Evolutionary conservation across 345 rosid genomes (phyloP), one percentile per base, ranked within the genome.

Genomic region (Euphorbia tirucalli): DNA sequence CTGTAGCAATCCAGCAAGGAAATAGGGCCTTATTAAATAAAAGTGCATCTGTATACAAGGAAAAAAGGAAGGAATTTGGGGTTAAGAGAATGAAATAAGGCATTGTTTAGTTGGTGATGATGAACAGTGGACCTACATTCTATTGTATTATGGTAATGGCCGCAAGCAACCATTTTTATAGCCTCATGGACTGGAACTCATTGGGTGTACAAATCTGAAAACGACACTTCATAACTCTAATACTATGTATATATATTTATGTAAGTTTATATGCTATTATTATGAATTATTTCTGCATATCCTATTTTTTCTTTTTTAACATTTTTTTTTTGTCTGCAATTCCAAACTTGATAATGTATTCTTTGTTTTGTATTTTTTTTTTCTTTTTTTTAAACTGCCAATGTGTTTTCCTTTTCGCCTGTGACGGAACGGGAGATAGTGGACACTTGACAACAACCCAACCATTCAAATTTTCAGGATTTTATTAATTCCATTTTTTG

Each of bases 71-170:
- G n/a, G n/a, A n/a, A n/a, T n/a, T n/a, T n/a, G n/a, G n/a, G n/a
- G n/a, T n/a, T n/a, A n/a, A n/a, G n/a, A n/a, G n/a, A n/a, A n/a
- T n/a, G n/a, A n/a, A n/a, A n/a, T n/a, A n/a, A n/a, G n/a, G n/a
- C n/a, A n/a, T n/a, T n/a, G 19, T 39, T 16, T 18, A 0, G 59
- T n/a, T 55, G 8, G 14, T 41, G 70, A 1, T 22, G 70, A 43
- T 66, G 71, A 73, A 58, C 77, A 58, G 50, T 28, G 66, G 77
- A 66, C 71, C 77, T 66, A 56, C 65, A n/a, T n/a, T n/a, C n/a
- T n/a, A n/a, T n/a, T n/a, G 11, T n/a, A 14, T 6, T 15, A 11
- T 44, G 5, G 22, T 11, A 4, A 25, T 65, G 65, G 71, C 76
- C 65, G 66, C 71, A 66, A 73, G 71, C 76, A 66, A 57, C 71